Evolutionary conservation across 495 filamentous ascomycete species (phyloP), one percentile per base, ranked within the genome.

Genomic region (Aspergillus sparsus): DNA sequence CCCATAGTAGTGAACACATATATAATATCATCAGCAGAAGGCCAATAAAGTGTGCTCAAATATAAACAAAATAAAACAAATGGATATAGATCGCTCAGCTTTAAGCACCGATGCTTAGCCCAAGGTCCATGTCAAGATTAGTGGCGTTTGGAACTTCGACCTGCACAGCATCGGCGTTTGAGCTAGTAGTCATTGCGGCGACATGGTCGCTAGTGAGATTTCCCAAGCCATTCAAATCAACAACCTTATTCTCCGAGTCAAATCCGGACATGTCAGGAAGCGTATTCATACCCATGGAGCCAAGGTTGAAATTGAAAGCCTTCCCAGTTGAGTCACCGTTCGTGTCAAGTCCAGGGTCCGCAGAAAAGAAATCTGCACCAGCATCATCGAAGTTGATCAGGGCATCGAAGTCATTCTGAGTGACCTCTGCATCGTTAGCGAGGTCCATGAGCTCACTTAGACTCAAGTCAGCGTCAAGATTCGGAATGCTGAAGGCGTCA

Each of bases 361-460:
- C 63, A 12, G 64, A 60, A 15, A 79, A 73, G 45, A 76, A 67
- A 9, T 79, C 77, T n/a, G 68, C 71, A 0, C 69, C 70, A 10
- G 72, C 67, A 45, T 79, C 75, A 21, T 80, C 78, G 46, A 79
- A 79, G 54, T 80, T 80, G 62, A 80, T 77, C 50, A 80, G 53
- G 1, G 76, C 77, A 50, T 80, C 78, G 46, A 80, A 80, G 50
- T 80, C 78, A 41, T 80, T 79, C 49, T 79, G 77, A 1, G 74
- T 79, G n/a, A 79, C 75, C 54, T 80, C 78, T 13, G 75, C 78
- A 54, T 79, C 74, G 49, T 79, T 79, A 32, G 78, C 77, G 44
- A 79, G 53, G 58, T 77, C 77, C 71, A 79, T 80, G 32, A 79
- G 66, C 46, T 80, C 72, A 34, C 73, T 76, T 7, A 79, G 67